Percentiles rank a stretch among this genome's conserved stretches.
Evolutionary conservation across 352 stramenopile species (phyloP).

Genomic region (Achlya hypogyna): DNA sequence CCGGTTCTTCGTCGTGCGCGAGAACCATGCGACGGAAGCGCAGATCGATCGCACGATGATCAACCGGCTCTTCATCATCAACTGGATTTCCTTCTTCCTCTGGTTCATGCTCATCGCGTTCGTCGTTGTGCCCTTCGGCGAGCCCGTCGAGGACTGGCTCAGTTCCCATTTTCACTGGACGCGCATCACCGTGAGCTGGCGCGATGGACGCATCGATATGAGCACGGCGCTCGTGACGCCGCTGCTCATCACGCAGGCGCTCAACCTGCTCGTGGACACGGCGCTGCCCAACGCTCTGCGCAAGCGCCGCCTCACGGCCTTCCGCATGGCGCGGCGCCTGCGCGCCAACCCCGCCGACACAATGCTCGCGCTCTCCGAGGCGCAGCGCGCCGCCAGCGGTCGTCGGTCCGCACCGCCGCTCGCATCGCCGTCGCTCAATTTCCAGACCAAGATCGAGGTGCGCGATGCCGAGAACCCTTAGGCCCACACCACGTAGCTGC

Average conservation of each 20-base stretch:
- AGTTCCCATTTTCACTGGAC: constrained; percentile 70
- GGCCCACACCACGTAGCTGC: constrained; percentile 31
- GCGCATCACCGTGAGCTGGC: constrained; percentile 73
- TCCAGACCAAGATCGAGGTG: constrained; percentile 79
- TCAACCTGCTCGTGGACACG: constrained; percentile 81
- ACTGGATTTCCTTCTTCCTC: constrained; percentile 86
- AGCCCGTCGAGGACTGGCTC: constrained; percentile 71
- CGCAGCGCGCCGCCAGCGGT: constrained; percentile 32
- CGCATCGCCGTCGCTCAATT: constrained; percentile 32
- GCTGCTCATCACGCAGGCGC: constrained; percentile 70
- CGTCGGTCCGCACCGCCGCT: constrained; percentile 32
- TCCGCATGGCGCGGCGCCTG: constrained; percentile 69
- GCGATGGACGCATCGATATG: constrained; percentile 81
- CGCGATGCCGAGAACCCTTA: constrained; percentile 2
- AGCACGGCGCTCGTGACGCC: constrained; percentile 79
- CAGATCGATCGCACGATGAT: constrained; percentile 80
- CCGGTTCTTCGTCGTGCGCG: constrained; percentile 66
- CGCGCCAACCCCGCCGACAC: constrained; percentile 73
- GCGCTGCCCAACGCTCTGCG: constrained; percentile 58
- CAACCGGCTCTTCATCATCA: constrained; percentile 80
- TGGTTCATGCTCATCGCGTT: constrained; percentile 87
- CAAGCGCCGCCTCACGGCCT: constrained; percentile 50
- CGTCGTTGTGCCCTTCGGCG: constrained; percentile 76
- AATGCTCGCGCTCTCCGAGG: constrained; percentile 67
- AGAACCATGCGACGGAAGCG: constrained; percentile 74